These are phyloP conservation scores for Arachis monticola DNA, from an alignment of 331 rosid species.

Conservation along the genomic window DNA sequence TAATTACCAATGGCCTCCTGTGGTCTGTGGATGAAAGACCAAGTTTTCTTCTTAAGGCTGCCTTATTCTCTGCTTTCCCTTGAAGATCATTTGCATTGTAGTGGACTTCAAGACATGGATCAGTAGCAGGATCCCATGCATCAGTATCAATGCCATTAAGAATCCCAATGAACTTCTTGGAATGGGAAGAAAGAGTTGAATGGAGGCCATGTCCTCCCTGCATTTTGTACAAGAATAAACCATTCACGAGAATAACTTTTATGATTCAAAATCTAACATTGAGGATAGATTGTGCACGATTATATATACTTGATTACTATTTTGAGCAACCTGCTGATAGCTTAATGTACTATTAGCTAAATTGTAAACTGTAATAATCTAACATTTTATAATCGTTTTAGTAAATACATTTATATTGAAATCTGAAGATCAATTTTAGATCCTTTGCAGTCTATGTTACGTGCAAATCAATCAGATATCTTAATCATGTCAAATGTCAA, in stretches of 20 bases:
- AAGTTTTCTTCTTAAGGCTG: constrained; percentile 70
- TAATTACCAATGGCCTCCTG: constrained; percentile 85
- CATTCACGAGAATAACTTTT: constrained; percentile 31
- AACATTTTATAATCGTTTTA: background rate
- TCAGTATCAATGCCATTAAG: constrained; percentile 95
- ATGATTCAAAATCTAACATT: constrained; percentile 6
- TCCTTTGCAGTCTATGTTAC: constrained; percentile 24
- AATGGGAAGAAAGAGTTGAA: constrained; percentile 77
- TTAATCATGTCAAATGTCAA: constrained; percentile 11
- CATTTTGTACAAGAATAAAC: constrained; percentile 44
- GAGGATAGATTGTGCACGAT: constrained; percentile 3
- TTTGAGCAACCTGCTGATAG: background rate
- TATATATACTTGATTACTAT: constrained; percentile 14
- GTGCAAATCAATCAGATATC: constrained; percentile 24
- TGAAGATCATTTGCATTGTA: constrained; percentile 78
- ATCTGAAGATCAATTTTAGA: constrained; percentile 17
- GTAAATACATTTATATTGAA: constrained; percentile 11
- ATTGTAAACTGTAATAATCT: background rate
- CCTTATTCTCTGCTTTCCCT: constrained; percentile 88
- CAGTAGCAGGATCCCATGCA: constrained; percentile 90
- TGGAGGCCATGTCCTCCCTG: constrained; percentile 95
- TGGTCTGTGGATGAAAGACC: constrained; percentile 71
- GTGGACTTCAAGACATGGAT: constrained; percentile 73
- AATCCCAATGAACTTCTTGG: constrained; percentile 86
- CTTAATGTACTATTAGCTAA: background rate